Conservation (phyloP, 305 asterid genomes). For the Ajuga reptans region DNA sequence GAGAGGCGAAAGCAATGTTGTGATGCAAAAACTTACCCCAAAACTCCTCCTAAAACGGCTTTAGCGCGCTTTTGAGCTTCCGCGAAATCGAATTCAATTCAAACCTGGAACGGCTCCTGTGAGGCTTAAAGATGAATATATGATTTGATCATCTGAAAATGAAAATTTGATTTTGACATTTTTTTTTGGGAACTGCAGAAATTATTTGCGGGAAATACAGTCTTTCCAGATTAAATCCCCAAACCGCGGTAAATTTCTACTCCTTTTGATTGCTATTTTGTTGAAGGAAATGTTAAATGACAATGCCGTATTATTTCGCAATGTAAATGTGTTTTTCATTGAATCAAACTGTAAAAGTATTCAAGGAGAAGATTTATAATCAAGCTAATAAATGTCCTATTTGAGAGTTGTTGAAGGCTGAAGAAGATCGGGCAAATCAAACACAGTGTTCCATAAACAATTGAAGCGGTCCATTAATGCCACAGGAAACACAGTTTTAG, state of each 20-base stretch:
- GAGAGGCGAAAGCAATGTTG: too few relatives aligned
- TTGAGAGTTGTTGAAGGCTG: neutral
- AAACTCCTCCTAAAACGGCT: neutral
- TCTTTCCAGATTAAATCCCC: slow-evolving; percentile 8
- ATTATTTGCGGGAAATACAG: neutral
- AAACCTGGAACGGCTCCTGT: neutral
- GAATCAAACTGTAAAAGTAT: neutral
- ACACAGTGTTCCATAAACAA: slow-evolving; percentile 13
- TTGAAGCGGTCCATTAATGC: slow-evolving; percentile 25
- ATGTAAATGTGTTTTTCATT: neutral
- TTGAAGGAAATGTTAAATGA: neutral
- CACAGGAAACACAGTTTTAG: slow-evolving; percentile 8
- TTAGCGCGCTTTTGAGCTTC: neutral
- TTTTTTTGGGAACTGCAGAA: neutral
- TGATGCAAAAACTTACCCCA: too few relatives aligned
- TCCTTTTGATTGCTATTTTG: neutral
- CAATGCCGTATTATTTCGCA: neutral
- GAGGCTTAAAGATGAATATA: neutral
- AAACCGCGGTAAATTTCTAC: slow-evolving; percentile 13
- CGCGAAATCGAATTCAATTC: slow-evolving; percentile 2
- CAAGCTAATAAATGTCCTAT: neutral
- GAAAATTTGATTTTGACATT: neutral
- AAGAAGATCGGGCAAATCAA: slow-evolving; percentile 10
- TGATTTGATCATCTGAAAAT: neutral
- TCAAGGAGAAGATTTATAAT: neutral